Conservation (phyloP, 805 yeast species). For the Myxozyma kluyveri region DNA sequence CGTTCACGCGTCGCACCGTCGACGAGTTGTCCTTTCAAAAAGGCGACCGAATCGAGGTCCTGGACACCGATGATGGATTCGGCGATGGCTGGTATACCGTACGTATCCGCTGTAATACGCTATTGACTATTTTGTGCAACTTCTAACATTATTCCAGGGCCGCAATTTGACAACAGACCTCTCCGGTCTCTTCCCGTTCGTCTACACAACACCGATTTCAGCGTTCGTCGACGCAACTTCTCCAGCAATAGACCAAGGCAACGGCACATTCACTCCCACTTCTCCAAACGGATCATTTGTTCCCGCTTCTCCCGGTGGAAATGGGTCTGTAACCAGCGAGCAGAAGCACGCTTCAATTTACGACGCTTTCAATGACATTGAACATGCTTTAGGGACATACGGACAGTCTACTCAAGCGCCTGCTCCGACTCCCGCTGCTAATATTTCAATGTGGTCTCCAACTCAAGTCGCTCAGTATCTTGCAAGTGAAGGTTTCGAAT, state of each 20-base stretch:
- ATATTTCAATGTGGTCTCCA: slow-evolving; percentile 66
- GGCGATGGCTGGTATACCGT: slow-evolving; percentile 94
- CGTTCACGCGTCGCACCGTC: slow-evolving; percentile 79
- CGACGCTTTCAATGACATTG: slow-evolving; percentile 39
- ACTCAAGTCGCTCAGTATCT: slow-evolving; percentile 80
- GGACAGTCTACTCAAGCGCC: too few species aligned
- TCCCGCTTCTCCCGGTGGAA: neutral
- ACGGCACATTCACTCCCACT: neutral
- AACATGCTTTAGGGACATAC: slow-evolving; percentile 41
- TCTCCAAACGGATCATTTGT: neutral
- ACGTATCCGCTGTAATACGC: slow-evolving; percentile 6
- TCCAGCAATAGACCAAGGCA: neutral
- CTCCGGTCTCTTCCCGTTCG: slow-evolving; percentile 88
- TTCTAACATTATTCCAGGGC: slow-evolving; percentile 46
- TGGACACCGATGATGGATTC: slow-evolving; percentile 89
- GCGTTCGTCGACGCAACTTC: neutral
- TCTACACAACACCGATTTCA: slow-evolving; percentile 59
- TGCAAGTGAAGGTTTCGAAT: slow-evolving; percentile 67
- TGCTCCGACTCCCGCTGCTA: slow-evolving; percentile 13
- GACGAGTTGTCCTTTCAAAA: slow-evolving; percentile 79
- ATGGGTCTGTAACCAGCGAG: too few species aligned
- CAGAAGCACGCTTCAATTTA: slow-evolving; percentile 16
- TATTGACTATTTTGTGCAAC: too few species aligned
- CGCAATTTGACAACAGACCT: slow-evolving; percentile 65
- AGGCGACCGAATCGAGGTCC: slow-evolving; percentile 84